Conservation (phyloP, 2,329 filamentous ascomycete species). For the Trichoderma atrobrunneum region DNA sequence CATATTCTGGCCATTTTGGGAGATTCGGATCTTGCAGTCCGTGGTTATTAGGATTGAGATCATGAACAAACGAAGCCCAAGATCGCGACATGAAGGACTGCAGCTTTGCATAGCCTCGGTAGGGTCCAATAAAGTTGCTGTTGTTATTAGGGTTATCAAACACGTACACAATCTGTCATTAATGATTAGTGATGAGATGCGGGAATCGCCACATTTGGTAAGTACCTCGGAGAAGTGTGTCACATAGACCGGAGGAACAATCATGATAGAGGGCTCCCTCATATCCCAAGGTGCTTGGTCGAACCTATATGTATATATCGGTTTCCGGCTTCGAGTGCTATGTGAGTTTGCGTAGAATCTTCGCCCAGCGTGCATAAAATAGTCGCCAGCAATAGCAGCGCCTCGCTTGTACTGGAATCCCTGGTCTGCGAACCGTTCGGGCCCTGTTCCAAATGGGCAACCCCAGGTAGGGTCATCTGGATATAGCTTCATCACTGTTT, state of each 20-base stretch:
- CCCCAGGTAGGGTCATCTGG: constrained; percentile 1
- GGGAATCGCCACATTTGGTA: neutral
- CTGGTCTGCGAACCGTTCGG: neutral
- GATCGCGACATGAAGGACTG: constrained; percentile 1
- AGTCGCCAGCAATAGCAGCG: constrained; percentile 1
- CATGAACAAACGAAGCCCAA: neutral
- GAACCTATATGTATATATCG: neutral
- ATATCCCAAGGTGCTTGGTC: constrained; percentile 6
- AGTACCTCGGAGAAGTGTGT: constrained; percentile 4
- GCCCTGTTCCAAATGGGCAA: neutral
- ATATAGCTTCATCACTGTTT: neutral
- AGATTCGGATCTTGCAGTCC: neutral
- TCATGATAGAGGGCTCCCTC: neutral
- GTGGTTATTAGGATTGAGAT: neutral
- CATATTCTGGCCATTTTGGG: neutral
- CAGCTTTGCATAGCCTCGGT: neutral
- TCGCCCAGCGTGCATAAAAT: neutral
- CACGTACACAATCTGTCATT: neutral
- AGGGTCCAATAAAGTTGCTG: constrained; percentile 2
- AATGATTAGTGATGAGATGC: neutral
- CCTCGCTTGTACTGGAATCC: neutral
- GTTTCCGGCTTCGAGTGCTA: neutral
- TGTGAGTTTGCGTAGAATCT: neutral
- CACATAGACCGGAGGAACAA: neutral
- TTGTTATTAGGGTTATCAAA: constrained; percentile 4